phyloP scores from a whole-genome alignment of 73 alveolate species.

The Tetrahymena thermophila region DNA sequence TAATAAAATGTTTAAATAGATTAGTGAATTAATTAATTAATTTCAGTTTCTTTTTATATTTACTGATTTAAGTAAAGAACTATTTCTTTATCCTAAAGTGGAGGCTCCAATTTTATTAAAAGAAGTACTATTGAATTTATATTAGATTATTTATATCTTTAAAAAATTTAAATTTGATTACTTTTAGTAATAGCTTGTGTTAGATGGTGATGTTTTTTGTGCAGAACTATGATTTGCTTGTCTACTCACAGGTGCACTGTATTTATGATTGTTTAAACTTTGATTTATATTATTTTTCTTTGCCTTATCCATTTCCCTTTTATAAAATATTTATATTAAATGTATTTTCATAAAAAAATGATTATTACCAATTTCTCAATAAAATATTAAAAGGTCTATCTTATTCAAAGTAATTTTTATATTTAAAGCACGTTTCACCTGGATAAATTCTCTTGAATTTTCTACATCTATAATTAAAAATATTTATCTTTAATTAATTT shows the following conservation, averaged over 20 bases:
- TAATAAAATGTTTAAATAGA: background rate
- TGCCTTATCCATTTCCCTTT: background rate
- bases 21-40: background rate
- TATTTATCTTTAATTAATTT: background rate
- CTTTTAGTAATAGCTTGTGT: background rate
- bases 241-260: background rate
- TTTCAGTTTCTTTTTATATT: background rate
- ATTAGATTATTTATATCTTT: background rate
- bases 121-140: background rate
- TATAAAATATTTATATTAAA: background rate
- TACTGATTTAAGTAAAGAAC: background rate
- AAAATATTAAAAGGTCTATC: conserved; percentile 60
- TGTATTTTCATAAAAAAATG: background rate
- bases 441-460: conserved; percentile 72
- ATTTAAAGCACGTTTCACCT: conserved; percentile 43
- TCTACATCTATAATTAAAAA: conserved; percentile 24
- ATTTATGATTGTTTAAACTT: background rate
- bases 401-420: conserved; percentile 68
- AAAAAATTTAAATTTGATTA: background rate
- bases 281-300: background rate
- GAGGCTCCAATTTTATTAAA: background rate
- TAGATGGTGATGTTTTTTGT: background rate
- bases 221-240: background rate
- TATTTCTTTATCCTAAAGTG: background rate
- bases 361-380: conserved; percentile 26